Evolutionary conservation across 306 rosid genomes (phyloP).

Genomic region (Lithocarpus polystachyus): DNA sequence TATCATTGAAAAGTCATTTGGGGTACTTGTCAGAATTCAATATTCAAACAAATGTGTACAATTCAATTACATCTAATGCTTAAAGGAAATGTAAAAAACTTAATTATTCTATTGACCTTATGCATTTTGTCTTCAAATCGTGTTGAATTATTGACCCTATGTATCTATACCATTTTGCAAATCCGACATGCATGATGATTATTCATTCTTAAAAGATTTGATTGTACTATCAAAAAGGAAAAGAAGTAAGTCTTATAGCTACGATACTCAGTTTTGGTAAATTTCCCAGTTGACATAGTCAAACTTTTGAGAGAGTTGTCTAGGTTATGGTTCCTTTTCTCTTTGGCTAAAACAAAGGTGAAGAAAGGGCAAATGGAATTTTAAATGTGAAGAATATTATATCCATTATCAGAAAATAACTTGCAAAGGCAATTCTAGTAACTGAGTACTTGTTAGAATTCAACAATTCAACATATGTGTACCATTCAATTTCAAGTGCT

Average conservation of each 20-base stretch:
- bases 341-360: too few species aligned
- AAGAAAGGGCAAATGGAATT: too few species aligned
- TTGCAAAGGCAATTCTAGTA: not conserved
- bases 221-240: not conserved
- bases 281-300: too few species aligned
- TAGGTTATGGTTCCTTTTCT: too few species aligned
- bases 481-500: not conserved
- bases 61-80: too few species aligned
- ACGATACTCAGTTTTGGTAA: too few species aligned
- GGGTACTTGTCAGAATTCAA: too few species aligned
- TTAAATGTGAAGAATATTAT: too few species aligned
- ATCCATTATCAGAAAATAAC: not conserved
- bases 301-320: too few species aligned
- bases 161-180: not conserved
- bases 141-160: not conserved
- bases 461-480: not conserved
- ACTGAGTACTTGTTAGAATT: not conserved
- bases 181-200: not conserved
- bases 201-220: not conserved
- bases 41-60: not conserved
- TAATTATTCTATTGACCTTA: not conserved
- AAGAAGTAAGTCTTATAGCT: too few species aligned
- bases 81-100: not conserved
- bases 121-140: not conserved
- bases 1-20: not conserved